These are phyloP conservation scores for Microdochium paspali DNA, from an alignment of 2,329 filamentous ascomycete genomes.

Conservation along the genomic window DNA sequence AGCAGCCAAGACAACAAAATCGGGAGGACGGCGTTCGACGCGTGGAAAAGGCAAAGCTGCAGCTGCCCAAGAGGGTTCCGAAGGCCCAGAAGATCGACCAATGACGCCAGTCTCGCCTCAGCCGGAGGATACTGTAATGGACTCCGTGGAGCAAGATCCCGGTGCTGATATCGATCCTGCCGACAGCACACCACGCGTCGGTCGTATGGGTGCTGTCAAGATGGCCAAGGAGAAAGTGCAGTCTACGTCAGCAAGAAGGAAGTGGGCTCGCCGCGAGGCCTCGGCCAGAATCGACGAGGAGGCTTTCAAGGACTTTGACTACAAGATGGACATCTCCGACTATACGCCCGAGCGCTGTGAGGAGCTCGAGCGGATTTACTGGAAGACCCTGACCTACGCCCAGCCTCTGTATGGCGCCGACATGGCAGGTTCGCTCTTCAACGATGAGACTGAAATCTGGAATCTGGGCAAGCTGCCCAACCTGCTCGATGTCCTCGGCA, in stretches of 20 bases:
- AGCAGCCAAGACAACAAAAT: constrained; percentile 24
- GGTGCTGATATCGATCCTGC: constrained; percentile 37
- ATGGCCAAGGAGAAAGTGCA: constrained; percentile 52
- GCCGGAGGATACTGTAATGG: constrained; percentile 26
- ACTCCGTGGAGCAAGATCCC: constrained; percentile 41
- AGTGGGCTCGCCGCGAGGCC: constrained; percentile 73
- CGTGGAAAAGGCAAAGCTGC: constrained; percentile 26
- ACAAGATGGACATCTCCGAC: constrained; percentile 77
- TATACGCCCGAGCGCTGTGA: constrained; percentile 88
- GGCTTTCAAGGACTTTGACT: constrained; percentile 85
- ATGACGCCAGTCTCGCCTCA: constrained; percentile 51
- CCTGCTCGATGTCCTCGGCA: constrained; percentile 83
- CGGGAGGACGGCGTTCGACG: constrained; percentile 28
- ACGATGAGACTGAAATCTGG: constrained; percentile 76
- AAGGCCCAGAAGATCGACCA: constrained; percentile 37
- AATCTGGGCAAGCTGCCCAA: constrained; percentile 94
- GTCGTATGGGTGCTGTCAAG: constrained; percentile 39
- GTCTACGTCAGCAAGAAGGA: constrained; percentile 77
- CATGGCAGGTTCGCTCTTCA: constrained; percentile 90
- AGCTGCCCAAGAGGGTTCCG: constrained; percentile 26
- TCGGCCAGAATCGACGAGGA: constrained; percentile 79
- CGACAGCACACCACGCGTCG: constrained; percentile 27
- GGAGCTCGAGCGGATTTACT: constrained; percentile 89
- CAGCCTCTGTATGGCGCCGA: constrained; percentile 93
- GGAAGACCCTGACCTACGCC: constrained; percentile 94